Base-by-base conservation (phyloP, 768 basidiomycete genomes). In the Chalciporus piperatus region DNA sequence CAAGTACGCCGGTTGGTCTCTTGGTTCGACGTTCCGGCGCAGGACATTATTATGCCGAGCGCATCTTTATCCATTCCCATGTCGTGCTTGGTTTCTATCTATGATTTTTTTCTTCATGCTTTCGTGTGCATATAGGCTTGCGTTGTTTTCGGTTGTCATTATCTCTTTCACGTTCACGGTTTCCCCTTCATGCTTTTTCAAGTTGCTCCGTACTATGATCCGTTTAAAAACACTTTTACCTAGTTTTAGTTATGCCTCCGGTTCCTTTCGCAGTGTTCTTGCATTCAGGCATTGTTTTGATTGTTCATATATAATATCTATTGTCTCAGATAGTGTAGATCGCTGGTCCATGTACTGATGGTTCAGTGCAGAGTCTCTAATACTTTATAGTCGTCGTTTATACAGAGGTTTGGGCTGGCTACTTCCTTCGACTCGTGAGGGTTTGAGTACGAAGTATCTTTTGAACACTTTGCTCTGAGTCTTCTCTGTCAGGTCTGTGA, bases 331-430 rank as follows among this genome's bases (percentile, higher is more conserved):
- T 67, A 70, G 56, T 61, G 61, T 67, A 70, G 61, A 70, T 61
- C 55, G 54, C 47, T 46, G 25, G 51, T 56, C 37, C 38, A 19
- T 17, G 38, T 17, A 54, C 52, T 45, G 59, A 48, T 55, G 63
- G 54, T 14, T 55, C 51, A 40, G 50, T 47, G 54, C 50, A 22
- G 54, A 51, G 48, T 66, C 54, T 61, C 63, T 70, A 70, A 70
- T 67, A 68, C 60, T 20, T 70, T 67, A 70, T 70, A 67, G 57
- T 67, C 60, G 33, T 69, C 55, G 60, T 67, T 67, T 67, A 69
- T 70, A 65, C 56, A 43, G 30, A 45, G n/a, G 11, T 45, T 19
- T 32, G 5, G 43, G 43, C 43, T 19, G 23, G 17, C 22, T 10
- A 27, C 14, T 43, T 25, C 20, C 27, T n/a, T n/a, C n/a, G n/a